Conservation (phyloP, 1,139 yeast genomes). For the Blastobotrys serpentis region DNA sequence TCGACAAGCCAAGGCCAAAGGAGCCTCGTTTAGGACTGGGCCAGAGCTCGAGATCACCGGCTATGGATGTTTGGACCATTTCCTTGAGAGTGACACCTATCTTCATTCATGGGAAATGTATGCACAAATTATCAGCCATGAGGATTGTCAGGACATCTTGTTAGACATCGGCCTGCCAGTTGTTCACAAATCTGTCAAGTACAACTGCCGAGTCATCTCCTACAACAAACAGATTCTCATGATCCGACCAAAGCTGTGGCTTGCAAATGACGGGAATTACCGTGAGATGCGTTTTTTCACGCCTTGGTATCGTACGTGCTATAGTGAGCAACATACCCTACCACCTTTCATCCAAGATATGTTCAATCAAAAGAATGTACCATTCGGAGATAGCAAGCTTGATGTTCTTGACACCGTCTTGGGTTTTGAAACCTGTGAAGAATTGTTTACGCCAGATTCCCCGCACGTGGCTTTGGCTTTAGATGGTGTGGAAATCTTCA, state of each 20-base stretch:
- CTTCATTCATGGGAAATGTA: constrained; percentile 95
- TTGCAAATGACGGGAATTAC: constrained; percentile 97
- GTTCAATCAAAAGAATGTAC: constrained; percentile 54
- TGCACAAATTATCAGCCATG: constrained; percentile 64
- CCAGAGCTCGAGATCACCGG: constrained; percentile 96
- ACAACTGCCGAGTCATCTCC: constrained; percentile 85
- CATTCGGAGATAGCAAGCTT: constrained; percentile 87
- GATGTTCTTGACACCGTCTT: constrained; percentile 80
- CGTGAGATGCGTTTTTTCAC: constrained; percentile 96
- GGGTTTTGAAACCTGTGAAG: constrained; percentile 98
- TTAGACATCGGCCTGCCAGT: constrained; percentile 95
- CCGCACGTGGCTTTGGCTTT: constrained; percentile 91
- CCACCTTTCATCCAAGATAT: constrained; percentile 64
- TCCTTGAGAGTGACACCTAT: constrained; percentile 82
- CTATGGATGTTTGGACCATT: constrained; percentile 90
- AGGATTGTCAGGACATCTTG: constrained; percentile 69
- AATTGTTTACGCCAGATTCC: constrained; percentile 90
- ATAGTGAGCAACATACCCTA: constrained; percentile 66
- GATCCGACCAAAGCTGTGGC: constrained; percentile 86
- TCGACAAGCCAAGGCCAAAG: constrained; percentile 64
- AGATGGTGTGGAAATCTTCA: constrained; percentile 94
- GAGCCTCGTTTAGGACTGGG: constrained; percentile 87
- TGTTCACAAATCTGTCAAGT: constrained; percentile 79
- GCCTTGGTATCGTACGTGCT: constrained; percentile 82
- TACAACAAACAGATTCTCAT: constrained; percentile 74